phyloP scores from a whole-genome alignment of 305 asterid genomes.

The Withania somnifera region DNA sequence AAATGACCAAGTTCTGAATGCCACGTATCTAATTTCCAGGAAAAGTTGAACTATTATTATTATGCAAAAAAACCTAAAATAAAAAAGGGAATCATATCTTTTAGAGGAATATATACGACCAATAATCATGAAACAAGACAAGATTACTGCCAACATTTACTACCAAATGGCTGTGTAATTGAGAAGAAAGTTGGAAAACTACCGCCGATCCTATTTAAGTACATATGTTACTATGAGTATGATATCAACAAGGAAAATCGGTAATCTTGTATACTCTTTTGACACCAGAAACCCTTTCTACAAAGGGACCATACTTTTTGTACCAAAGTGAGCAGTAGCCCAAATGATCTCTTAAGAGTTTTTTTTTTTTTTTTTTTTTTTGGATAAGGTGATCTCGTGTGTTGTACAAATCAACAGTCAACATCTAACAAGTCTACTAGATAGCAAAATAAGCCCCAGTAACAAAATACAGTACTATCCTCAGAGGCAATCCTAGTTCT shows the following conservation, averaged over 20 bases:
- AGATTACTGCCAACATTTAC: not conserved
- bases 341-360: not conserved
- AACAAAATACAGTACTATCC: not conserved
- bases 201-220: not conserved
- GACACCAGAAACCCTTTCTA: not conserved
- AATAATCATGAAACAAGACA: not conserved
- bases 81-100: not conserved
- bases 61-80: not conserved
- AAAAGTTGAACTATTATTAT: not conserved
- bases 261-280: not conserved
- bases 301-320: not conserved
- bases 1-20: constrained; percentile 59
- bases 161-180: not conserved
- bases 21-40: constrained; percentile 62
- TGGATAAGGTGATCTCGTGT: too few relatives aligned
- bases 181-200: not conserved
- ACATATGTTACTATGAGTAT: not conserved
- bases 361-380: too few relatives aligned
- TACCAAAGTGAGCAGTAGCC: not conserved
- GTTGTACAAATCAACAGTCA: not conserved
- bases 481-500: not conserved
- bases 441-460: not conserved
- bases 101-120: not conserved
- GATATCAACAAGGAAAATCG: not conserved
- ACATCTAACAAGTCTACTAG: not conserved